Evolutionary conservation across 768 basidiomycete species (phyloP).

Genomic region (Pleurotus tuber-regium): DNA sequence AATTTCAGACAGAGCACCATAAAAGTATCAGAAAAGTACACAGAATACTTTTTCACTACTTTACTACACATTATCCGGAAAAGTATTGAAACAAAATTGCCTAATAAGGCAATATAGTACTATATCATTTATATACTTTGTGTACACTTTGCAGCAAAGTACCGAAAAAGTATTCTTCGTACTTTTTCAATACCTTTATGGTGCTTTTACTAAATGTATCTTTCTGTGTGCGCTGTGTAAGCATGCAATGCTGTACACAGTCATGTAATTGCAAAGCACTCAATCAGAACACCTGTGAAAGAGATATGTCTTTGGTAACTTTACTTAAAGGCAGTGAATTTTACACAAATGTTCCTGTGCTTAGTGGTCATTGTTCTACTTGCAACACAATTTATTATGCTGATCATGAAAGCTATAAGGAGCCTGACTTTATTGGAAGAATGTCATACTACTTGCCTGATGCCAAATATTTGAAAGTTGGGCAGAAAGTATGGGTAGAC

Average conservation of each 20-base stretch:
- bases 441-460: slow-evolving; percentile 9
- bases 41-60: too few relatives aligned
- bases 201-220: too few relatives aligned
- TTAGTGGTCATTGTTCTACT: slow-evolving; percentile 14
- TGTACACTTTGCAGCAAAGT: too few relatives aligned
- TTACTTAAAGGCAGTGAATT: background rate
- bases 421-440: background rate
- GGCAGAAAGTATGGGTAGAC: slow-evolving; percentile 15
- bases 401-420: slow-evolving; percentile 16
- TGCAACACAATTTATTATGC: slow-evolving; percentile 17
- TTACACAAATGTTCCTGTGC: slow-evolving; percentile 13
- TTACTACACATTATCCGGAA: too few relatives aligned
- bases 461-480: slow-evolving; percentile 16
- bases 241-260: background rate
- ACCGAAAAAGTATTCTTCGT: too few relatives aligned
- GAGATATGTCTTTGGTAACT: background rate
- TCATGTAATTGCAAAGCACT: background rate
- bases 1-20: too few relatives aligned
- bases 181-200: too few relatives aligned
- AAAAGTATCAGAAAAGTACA: too few relatives aligned
- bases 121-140: too few relatives aligned
- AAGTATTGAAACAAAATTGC: too few relatives aligned
- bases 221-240: background rate
- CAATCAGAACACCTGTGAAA: background rate
- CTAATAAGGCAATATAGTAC: too few relatives aligned